Evolutionary conservation across 2,329 filamentous ascomycete genomes (phyloP).

Genomic region (Raffaelea ambrosiae): DNA sequence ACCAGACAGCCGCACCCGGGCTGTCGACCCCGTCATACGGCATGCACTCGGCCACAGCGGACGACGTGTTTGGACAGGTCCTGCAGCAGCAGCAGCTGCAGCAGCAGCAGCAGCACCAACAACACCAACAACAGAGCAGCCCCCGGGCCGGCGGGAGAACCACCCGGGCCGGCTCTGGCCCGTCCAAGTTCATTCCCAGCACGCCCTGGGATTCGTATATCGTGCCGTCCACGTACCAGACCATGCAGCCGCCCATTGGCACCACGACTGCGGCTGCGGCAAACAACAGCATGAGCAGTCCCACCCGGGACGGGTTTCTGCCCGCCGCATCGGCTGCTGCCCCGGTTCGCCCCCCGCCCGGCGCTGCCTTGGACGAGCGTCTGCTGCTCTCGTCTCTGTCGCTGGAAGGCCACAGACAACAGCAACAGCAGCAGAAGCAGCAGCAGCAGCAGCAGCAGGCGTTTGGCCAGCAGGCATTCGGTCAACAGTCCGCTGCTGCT

Average conservation of each 20-base stretch:
- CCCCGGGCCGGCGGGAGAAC: background rate
- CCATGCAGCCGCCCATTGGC: background rate
- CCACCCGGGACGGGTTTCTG: too few species aligned
- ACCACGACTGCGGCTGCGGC: too few species aligned
- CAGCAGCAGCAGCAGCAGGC: background rate
- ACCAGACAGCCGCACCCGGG: background rate
- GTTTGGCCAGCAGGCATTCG: too few species aligned
- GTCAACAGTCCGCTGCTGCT: too few species aligned
- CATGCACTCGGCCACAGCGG: constrained; percentile 43
- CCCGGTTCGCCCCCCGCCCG: too few species aligned
- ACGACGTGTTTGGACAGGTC: constrained; percentile 39
- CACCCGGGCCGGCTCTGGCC: background rate
- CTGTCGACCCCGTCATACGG: constrained; percentile 34
- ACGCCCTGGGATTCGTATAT: constrained; percentile 36
- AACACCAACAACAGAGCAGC: background rate
- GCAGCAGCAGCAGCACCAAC: constrained; percentile 13
- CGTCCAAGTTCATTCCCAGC: constrained; percentile 27
- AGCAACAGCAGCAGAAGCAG: background rate
- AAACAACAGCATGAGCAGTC: too few species aligned
- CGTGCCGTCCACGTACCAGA: background rate
- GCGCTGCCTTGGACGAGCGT: too few species aligned
- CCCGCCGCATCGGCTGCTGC: too few species aligned
- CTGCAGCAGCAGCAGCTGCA: constrained; percentile 19
- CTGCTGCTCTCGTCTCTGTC: background rate
- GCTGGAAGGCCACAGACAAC: too few species aligned